Base-by-base conservation (phyloP, 2,329 filamentous ascomycete species). In the Albifimbria verrucaria region DNA sequence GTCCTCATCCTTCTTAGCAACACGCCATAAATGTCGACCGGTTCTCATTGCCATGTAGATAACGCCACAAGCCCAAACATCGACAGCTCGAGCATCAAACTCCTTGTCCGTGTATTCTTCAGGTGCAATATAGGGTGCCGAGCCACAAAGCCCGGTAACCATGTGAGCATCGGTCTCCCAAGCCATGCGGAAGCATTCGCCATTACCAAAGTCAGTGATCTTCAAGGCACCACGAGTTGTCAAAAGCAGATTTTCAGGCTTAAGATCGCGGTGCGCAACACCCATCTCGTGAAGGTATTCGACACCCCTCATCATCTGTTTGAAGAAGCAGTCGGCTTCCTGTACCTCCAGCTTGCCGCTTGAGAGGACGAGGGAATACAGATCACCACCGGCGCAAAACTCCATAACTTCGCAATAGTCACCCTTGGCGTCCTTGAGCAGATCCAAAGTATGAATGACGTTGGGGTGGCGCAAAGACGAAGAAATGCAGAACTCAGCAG, bases 21-120 rank as follows among this genome's bases (percentile, higher is more conserved):
- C 85, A 51, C 92, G 88, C 94, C 94, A 99, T 9, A 99, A 79
- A 71, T 99, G 94, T 50, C 94, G 83, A 6, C 94, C 94, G 2
- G 93, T 97, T 54, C 94, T 83, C 94, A 99, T 99, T 15, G 94
- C 94, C 94, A 99, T 99, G 76, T 99, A 99, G 55, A 99, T 99
- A 49, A 99, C 94, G 67, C 94, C 94, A 55, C 92, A 96, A 22
- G 94, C 94, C 94, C 94, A 99, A 15, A 97, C 88, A 65, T 99
- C 94, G 48, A 99, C 93, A n/a, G 94, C 93, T 53, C 94, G 84
- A 25, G 94, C 94, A 66, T 99, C 94, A 60, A 99, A 99, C 68
- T 99, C 94, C 69, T 88, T 92, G 67, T 96, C 92, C 2, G 87
- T 84, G 65, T 99, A 99, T 70, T 99, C 94, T 69, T 99, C 94